These are phyloP conservation scores for Aspergillus steynii DNA, from an alignment of 495 filamentous ascomycete species.

Conservation along the genomic window DNA sequence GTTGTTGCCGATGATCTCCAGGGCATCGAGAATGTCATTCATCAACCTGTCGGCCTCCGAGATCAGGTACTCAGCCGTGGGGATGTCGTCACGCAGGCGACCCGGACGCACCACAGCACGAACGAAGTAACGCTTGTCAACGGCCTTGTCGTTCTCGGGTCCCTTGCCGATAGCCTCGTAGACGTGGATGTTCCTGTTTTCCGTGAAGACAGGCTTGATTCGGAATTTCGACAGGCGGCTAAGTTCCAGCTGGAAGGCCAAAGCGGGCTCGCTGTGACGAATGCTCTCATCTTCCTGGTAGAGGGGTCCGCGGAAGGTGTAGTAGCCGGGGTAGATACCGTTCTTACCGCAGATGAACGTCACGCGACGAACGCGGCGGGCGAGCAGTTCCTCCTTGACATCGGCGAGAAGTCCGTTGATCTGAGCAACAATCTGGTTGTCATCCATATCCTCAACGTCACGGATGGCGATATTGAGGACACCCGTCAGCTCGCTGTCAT, in stretches of 20 bases:
- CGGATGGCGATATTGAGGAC: constrained; percentile 91
- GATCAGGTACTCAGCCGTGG: constrained; percentile 95
- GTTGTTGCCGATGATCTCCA: constrained; percentile 98
- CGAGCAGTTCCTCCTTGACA: constrained; percentile 78
- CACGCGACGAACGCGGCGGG: constrained; percentile 79
- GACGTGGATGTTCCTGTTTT: constrained; percentile 98
- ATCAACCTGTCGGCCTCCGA: constrained; percentile 95
- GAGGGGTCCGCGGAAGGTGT: constrained; percentile 89
- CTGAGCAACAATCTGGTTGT: constrained; percentile 74
- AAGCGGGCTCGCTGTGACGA: constrained; percentile 92
- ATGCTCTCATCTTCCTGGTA: constrained; percentile 93
- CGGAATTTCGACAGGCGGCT: constrained; percentile 92
- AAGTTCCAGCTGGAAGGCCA: constrained; percentile 97
- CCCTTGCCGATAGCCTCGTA: constrained; percentile 96
- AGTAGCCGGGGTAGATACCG: constrained; percentile 95
- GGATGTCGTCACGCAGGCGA: constrained; percentile 92
- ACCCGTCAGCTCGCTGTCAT: constrained; percentile 76
- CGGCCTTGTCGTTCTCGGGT: constrained; percentile 75
- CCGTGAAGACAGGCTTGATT: constrained; percentile 96
- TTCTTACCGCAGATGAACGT: constrained; percentile 97
- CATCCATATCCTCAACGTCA: constrained; percentile 84
- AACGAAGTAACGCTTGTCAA: constrained; percentile 91
- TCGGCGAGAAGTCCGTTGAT: constrained; percentile 75
- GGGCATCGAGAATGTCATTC: constrained; percentile 95
- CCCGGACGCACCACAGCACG: constrained; percentile 91